These are phyloP conservation scores for Fibroporia radiculosa DNA, from an alignment of 768 basidiomycete genomes.

Conservation along the genomic window DNA sequence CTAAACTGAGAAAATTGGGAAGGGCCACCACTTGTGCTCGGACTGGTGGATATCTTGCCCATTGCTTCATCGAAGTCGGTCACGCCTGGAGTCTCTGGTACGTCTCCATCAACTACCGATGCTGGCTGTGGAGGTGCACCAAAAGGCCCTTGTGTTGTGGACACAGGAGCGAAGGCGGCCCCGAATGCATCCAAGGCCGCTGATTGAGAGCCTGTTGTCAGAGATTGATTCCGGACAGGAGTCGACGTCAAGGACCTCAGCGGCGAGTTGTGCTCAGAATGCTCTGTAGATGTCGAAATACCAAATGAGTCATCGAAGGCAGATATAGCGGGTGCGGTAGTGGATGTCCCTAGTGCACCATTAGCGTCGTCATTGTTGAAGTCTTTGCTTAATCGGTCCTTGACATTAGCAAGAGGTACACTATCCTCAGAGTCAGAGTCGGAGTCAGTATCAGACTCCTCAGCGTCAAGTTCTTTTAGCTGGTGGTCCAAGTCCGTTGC, in stretches of 20 bases:
- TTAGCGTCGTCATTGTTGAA: constrained; percentile 4
- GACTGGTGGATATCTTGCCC: constrained; percentile 34
- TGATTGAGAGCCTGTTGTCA: constrained; percentile 16
- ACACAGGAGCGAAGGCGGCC: constrained; percentile 10
- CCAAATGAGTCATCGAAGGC: constrained; percentile 59
- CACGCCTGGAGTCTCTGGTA: constrained; percentile 23
- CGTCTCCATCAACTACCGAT: constrained; percentile 11
- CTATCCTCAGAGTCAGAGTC: constrained; percentile 31
- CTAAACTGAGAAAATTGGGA: constrained; percentile 37
- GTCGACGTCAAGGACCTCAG: constrained; percentile 13
- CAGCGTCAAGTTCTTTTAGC: constrained; percentile 50
- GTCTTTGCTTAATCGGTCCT: constrained; percentile 11
- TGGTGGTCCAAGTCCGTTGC: constrained; percentile 47
- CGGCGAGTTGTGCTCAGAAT: constrained; percentile 13
- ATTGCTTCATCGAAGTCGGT: constrained; percentile 75
- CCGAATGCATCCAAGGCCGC: constrained; percentile 12
- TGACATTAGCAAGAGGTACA: constrained; percentile 22
- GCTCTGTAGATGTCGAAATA: constrained; percentile 11
- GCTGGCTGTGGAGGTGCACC: constrained; percentile 9
- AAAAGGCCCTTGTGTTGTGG: constrained; percentile 4
- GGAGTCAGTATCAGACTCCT: constrained; percentile 38
- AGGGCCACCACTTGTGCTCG: constrained; percentile 27
- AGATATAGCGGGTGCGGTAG: constrained; percentile 11
- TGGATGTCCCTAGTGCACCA: constrained; percentile 13
- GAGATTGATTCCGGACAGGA: constrained; percentile 5